A percentile compares a stretch with the other conserved stretches of the same genome.
Conservation (phyloP, 75 land plant species). For the Ceratopteris richardii region DNA sequence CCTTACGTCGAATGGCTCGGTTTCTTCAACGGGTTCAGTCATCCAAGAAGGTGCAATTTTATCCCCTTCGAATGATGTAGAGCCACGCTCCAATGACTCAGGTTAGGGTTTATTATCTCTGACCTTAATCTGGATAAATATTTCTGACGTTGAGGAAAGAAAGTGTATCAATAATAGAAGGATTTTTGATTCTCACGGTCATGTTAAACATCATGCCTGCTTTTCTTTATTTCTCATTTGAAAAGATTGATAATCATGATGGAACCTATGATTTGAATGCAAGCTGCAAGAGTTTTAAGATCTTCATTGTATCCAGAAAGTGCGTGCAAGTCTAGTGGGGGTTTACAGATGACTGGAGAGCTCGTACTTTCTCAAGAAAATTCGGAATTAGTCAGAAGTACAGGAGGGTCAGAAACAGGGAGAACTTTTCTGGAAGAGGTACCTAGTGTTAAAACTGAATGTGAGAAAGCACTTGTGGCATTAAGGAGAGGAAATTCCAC, state of each 20-base stretch:
- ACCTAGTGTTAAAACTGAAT: conserved; percentile 44
- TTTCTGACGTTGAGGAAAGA: not conserved
- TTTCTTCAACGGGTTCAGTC: not conserved
- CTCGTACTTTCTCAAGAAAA: not conserved
- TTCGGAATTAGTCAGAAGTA: not conserved
- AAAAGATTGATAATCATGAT: too few relatives aligned
- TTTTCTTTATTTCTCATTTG: too few relatives aligned
- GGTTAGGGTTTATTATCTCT: not conserved
- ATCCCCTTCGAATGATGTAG: not conserved
- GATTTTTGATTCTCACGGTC: too few relatives aligned
- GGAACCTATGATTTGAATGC: too few relatives aligned
- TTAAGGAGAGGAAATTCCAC: conserved; percentile 72
- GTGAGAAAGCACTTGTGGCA: conserved; percentile 66
- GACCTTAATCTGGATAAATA: not conserved
- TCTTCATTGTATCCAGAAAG: not conserved
- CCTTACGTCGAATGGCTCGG: not conserved
- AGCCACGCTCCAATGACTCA: not conserved
- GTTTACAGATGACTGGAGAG: not conserved
- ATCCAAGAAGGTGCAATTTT: not conserved
- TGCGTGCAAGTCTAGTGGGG: not conserved
- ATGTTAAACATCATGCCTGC: too few relatives aligned
- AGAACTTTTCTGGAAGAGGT: conserved; percentile 3
- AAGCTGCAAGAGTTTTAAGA: too few relatives aligned
- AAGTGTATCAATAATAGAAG: not conserved
- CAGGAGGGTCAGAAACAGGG: not conserved